Conservation (phyloP, 768 basidiomycete species). For the Podaxis sp. region DNA sequence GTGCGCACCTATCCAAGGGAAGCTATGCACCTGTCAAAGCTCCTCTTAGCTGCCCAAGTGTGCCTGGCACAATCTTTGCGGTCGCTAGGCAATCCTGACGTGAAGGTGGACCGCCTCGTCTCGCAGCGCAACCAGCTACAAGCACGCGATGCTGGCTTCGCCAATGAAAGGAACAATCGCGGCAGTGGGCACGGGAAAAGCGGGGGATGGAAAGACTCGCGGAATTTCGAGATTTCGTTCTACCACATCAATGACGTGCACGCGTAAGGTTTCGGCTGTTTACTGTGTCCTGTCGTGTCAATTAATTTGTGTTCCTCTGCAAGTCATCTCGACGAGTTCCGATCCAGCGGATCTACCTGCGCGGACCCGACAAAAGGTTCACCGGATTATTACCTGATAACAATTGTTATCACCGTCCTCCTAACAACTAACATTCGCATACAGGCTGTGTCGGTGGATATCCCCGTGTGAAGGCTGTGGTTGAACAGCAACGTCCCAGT, state of each 20-base stretch:
- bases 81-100: neutral
- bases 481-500: conserved; percentile 29
- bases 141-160: conserved; percentile 22
- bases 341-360: conserved; percentile 34
- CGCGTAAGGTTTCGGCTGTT: conserved; percentile 22
- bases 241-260: conserved; percentile 46
- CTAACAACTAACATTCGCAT: neutral
- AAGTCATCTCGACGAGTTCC: conserved; percentile 38
- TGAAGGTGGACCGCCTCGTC: conserved; percentile 22
- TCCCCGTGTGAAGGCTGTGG: conserved; percentile 37
- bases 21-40: conserved; percentile 1
- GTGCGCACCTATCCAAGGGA: neutral
- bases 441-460: conserved; percentile 42
- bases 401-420: neutral
- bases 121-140: conserved; percentile 21
- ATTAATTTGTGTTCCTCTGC: neutral
- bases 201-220: conserved; percentile 18
- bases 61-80: neutral
- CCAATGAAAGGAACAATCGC: conserved; percentile 14
- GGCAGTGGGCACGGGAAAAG: conserved; percentile 21
- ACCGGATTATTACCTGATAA: neutral
- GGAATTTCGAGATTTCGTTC: conserved; percentile 28
- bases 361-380: conserved; percentile 28
- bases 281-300: neutral
- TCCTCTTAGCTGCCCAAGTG: neutral